These are phyloP conservation scores for Coprinopsis marcescibilis DNA, from an alignment of 768 basidiomycete species.

Conservation along the genomic window DNA sequence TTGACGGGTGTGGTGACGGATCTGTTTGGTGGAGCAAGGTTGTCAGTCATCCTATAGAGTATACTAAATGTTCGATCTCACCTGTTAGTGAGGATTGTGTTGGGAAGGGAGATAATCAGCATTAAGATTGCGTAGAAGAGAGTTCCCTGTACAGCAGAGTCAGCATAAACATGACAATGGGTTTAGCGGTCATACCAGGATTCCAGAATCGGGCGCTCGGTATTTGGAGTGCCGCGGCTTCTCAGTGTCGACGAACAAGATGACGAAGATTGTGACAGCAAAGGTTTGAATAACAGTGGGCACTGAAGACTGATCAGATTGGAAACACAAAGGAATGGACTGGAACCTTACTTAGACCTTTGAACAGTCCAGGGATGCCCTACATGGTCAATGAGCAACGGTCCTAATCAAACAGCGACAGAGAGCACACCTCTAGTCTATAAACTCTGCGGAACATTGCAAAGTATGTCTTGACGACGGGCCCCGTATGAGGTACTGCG, in stretches of 20 bases:
- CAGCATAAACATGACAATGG: background rate
- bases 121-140: slow-evolving; percentile 59
- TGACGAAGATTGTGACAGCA: slow-evolving; percentile 50
- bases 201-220: slow-evolving; percentile 53
- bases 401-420: background rate
- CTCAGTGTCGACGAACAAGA: slow-evolving; percentile 52
- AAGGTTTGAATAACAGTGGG: slow-evolving; percentile 43
- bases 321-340: background rate
- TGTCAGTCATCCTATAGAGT: background rate
- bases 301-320: slow-evolving; percentile 23
- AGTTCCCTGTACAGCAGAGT: slow-evolving; percentile 35
- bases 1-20: slow-evolving; percentile 80
- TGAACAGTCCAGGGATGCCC: slow-evolving; percentile 75
- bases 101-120: slow-evolving; percentile 63
- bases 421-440: slow-evolving; percentile 57
- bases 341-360: slow-evolving; percentile 54
- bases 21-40: slow-evolving; percentile 29
- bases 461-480: slow-evolving; percentile 71
- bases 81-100: slow-evolving; percentile 74
- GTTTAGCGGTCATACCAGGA: slow-evolving; percentile 36
- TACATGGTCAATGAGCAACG: slow-evolving; percentile 9
- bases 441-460: slow-evolving; percentile 69
- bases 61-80: slow-evolving; percentile 32
- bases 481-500: slow-evolving; percentile 71
- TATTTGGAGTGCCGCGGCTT: slow-evolving; percentile 55